Conservation (phyloP, 257 asterid species). For the Schizonepeta tenuifolia region DNA sequence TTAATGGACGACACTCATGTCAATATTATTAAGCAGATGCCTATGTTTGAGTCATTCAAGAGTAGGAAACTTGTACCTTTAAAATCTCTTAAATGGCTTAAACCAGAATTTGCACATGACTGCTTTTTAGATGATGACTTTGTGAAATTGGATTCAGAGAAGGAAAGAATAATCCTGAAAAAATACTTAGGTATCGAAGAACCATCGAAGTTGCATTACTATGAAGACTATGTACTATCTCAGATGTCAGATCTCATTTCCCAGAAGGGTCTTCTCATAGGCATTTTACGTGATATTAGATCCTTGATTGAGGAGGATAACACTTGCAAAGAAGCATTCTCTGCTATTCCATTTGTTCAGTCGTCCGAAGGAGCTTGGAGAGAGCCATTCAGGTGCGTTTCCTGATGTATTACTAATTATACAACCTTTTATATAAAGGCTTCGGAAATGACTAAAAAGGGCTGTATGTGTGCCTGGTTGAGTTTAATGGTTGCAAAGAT, state of each 20-base stretch:
- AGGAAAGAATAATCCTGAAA: constrained; percentile 69
- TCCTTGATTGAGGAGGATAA: constrained; percentile 67
- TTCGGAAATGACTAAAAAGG: constrained; percentile 21
- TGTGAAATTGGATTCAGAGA: constrained; percentile 78
- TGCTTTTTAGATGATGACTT: constrained; percentile 79
- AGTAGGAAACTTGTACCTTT: constrained; percentile 75
- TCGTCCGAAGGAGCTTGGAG: constrained; percentile 79
- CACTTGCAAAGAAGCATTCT: constrained; percentile 64
- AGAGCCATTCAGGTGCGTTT: constrained; percentile 79
- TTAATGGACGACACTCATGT: constrained; percentile 57
- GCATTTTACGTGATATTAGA: constrained; percentile 63
- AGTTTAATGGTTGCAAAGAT: constrained; percentile 9
- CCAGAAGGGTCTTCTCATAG: constrained; percentile 58
- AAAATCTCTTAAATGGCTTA: constrained; percentile 80
- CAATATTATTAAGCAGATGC: constrained; percentile 68
- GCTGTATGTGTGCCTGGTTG: constrained; percentile 23
- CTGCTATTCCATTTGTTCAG: constrained; percentile 71
- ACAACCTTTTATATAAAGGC: constrained; percentile 10
- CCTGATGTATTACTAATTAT: constrained; percentile 21
- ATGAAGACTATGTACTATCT: constrained; percentile 67
- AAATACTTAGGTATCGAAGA: constrained; percentile 69
- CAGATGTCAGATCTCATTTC: constrained; percentile 65
- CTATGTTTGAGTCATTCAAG: constrained; percentile 92
- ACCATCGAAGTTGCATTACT: constrained; percentile 71
- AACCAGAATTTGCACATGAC: constrained; percentile 70